Percentiles rank a stretch among this genome's conserved stretches.
Evolutionary conservation across 2,329 filamentous ascomycete species (phyloP).

Genomic region (Aspergillus hiratsukae): DNA sequence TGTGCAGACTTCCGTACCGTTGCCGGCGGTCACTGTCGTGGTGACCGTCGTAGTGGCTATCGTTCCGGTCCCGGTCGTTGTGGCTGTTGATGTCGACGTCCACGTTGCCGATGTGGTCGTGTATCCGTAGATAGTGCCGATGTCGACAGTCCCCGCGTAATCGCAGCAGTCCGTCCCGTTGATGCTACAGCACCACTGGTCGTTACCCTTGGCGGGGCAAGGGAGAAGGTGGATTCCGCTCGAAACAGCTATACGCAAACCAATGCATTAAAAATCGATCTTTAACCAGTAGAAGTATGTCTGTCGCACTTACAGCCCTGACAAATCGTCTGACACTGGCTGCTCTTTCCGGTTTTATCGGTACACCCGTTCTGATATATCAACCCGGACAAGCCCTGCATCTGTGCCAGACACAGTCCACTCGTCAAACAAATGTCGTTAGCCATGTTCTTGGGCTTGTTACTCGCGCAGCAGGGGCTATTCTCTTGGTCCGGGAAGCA

Average conservation of each 20-base stretch:
- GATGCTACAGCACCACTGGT: slow-evolving; percentile 5
- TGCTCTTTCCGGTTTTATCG: not conserved
- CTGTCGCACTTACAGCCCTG: not conserved
- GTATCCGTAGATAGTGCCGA: slow-evolving; percentile 1
- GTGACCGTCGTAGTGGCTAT: not conserved
- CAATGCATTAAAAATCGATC: not conserved
- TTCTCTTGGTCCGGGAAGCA: not conserved
- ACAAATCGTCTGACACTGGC: not conserved
- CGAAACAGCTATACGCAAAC: not conserved
- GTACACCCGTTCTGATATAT: not conserved
- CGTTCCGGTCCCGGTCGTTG: not conserved
- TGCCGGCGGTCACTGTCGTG: not conserved
- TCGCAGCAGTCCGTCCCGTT: slow-evolving; percentile 5
- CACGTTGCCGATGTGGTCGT: not conserved
- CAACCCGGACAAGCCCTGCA: not conserved
- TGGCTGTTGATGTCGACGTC: not conserved
- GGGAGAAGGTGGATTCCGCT: not conserved
- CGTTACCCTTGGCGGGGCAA: not conserved
- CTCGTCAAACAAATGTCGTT: not conserved
- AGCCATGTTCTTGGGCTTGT: not conserved
- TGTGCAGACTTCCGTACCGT: not conserved
- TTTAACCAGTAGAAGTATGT: not conserved
- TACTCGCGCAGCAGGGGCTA: not conserved
- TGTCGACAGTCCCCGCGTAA: not conserved
- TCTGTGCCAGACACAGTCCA: not conserved